Conservation (phyloP, 2,329 filamentous ascomycete genomes). For the Fusarium proliferatum region DNA sequence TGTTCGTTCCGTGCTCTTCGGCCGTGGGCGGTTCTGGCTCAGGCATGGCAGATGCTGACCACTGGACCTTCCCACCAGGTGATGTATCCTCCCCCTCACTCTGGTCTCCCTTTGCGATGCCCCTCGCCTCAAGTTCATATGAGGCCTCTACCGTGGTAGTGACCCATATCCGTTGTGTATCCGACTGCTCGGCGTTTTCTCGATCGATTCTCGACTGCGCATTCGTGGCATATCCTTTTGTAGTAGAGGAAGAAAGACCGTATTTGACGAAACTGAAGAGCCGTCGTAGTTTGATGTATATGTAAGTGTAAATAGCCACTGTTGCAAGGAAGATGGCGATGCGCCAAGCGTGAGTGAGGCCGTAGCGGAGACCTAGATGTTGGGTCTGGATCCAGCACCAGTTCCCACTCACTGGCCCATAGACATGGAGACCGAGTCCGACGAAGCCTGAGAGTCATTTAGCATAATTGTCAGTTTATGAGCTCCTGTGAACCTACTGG, state of each 20-base stretch:
- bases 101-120: not conserved
- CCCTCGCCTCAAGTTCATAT: not conserved
- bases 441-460: not conserved
- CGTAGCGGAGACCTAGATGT: not conserved
- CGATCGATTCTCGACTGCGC: not conserved
- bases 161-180: not conserved
- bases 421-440: not conserved
- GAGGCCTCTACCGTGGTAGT: not conserved
- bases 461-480: accelerated
- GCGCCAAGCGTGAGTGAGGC: not conserved
- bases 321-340: not conserved
- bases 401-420: not conserved
- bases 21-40: not conserved
- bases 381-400: not conserved
- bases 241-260: not conserved
- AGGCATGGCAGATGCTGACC: not conserved
- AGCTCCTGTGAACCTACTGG: not conserved
- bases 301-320: not conserved
- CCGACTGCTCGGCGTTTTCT: not conserved
- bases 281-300: not conserved
- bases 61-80: not conserved
- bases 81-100: not conserved
- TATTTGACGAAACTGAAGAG: not conserved
- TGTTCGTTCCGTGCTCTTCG: not conserved
- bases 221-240: not conserved